Conservation (phyloP, 164 flowering plant species). For the Sedum album region DNA sequence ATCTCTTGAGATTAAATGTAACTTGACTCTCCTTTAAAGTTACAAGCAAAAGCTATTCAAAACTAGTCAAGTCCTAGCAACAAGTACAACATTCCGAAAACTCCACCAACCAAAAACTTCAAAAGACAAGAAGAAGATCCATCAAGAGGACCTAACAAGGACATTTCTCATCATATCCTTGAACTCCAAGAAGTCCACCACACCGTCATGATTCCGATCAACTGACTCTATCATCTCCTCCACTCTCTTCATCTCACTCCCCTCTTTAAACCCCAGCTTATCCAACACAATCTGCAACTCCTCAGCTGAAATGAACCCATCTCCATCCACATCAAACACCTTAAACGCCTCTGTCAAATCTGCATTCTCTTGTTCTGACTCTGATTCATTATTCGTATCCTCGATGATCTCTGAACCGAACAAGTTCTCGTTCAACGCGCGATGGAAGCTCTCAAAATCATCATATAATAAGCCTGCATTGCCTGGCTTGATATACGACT, state of each 20-base stretch:
- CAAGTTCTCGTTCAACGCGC: neutral
- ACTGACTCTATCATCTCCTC: neutral
- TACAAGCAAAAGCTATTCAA: no score
- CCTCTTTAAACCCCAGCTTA: neutral
- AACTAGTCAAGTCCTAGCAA: no score
- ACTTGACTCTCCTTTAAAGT: no score
- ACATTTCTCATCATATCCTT: neutral
- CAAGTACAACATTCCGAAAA: no score
- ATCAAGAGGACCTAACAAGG: neutral
- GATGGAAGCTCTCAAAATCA: neutral
- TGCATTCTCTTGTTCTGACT: neutral
- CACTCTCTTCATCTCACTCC: neutral
- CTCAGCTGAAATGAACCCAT: neutral
- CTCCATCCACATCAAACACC: conserved; percentile 38
- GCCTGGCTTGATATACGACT: neutral
- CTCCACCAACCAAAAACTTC: no score
- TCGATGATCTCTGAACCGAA: neutral
- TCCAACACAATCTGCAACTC: neutral
- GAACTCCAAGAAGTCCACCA: neutral
- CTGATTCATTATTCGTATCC: neutral
- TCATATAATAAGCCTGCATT: neutral
- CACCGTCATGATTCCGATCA: neutral
- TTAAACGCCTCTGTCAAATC: conserved; percentile 13
- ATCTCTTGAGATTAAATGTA: no score
- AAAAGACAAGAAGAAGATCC: neutral